Base-by-base conservation (phyloP, 805 yeast species). In the Candida methanosorbosa region DNA sequence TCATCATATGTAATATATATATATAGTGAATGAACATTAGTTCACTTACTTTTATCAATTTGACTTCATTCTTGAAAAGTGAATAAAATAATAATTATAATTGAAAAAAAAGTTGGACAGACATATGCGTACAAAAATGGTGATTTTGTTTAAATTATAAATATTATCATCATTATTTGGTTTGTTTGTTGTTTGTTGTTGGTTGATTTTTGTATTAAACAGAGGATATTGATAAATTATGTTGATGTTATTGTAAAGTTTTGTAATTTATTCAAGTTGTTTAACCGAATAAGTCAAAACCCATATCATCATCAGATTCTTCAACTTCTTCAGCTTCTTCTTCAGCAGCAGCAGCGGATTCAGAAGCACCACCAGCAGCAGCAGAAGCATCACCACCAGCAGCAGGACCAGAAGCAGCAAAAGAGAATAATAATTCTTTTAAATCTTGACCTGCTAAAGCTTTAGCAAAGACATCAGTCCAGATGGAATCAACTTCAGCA, bases 281-380 rank as follows among this genome's bases (percentile, higher is more conserved):
- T 64, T 84, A 84, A 71, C 83, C 94, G 77, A 85, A 85, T 66
- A 85, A 78, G 69, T 88, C 90, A 84, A 81, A 78, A 61, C 95
- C 95, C 94, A 86, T 84, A 69, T 83, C 95, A 63, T 78, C 87
- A 61, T 76, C 81, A 44, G 75, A 71, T 59, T 69, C 70, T 53
- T 65, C 75, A 36, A 51, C 61, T 59, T 65, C 72, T 49, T 59
- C 80, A 48, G 61, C 78, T 38, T 57, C 78, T 44, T 58, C 78
- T 41, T 54, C 82, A 46, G 68, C 88, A 40, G 67, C 84, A 39
- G 70, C 82, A 42, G 64, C 83, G 54, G 66, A 82, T 54, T 66
- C 78, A 52, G 69, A 78, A 56, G 69, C 75, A 48, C 70, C 77
- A 50, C 72, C 76, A 45, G 67, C 73, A 45, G 69, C 80, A 54